These are phyloP conservation scores for Vigna radiata DNA, from an alignment of 306 rosid species.

Conservation along the genomic window DNA sequence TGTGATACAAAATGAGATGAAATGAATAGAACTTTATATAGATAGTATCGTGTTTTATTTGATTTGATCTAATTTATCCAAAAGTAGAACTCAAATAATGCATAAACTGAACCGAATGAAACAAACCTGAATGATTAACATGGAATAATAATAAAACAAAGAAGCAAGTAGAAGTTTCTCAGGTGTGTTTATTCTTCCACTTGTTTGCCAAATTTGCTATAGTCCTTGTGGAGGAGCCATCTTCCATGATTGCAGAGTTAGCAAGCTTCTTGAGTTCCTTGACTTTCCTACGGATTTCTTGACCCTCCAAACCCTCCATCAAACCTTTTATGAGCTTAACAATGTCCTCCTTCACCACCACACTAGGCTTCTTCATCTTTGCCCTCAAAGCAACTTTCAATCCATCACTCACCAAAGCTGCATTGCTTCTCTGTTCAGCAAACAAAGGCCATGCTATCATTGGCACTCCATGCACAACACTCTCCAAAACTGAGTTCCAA, in stretches of 20 bases:
- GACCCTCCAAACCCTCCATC: slow-evolving; percentile 53
- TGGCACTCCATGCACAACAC: slow-evolving; percentile 47
- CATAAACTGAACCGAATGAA: too few relatives aligned
- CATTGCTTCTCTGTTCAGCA: slow-evolving; percentile 54
- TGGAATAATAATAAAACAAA: too few relatives aligned
- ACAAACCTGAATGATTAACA: too few relatives aligned
- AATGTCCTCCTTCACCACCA: slow-evolving; percentile 46
- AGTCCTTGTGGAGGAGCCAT: slow-evolving; percentile 53
- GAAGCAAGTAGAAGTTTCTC: too few relatives aligned
- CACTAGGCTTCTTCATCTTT: not conserved
- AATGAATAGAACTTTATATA: too few relatives aligned
- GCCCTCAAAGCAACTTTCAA: slow-evolving; percentile 50
- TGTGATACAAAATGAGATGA: too few relatives aligned
- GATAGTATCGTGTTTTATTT: too few relatives aligned
- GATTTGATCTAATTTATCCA: too few relatives aligned
- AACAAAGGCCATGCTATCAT: slow-evolving; percentile 55
- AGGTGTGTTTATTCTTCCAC: slow-evolving; percentile 25
- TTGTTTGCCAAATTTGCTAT: slow-evolving; percentile 45
- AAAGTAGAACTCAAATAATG: too few relatives aligned
- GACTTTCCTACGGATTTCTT: slow-evolving; percentile 34
- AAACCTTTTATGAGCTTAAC: slow-evolving; percentile 28
- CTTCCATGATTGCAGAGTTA: slow-evolving; percentile 37
- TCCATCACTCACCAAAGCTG: slow-evolving; percentile 38
- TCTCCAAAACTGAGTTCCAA: slow-evolving; percentile 54
- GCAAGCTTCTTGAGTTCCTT: slow-evolving; percentile 43